Evolutionary conservation across 140 eudicot genomes (phyloP).

Genomic region (Senecio squalidus): DNA sequence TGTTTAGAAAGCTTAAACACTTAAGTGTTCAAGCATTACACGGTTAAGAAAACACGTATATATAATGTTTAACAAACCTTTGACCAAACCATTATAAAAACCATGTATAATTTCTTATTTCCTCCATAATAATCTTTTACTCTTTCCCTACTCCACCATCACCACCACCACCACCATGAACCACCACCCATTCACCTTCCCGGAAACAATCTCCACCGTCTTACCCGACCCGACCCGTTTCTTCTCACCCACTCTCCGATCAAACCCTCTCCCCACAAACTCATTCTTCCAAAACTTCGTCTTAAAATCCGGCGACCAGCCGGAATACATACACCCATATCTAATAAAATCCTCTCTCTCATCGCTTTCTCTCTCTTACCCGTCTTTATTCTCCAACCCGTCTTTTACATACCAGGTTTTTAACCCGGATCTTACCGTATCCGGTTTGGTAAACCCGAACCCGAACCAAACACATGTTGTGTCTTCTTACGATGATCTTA

Average conservation of each 20-base stretch:
- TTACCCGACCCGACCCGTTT: conserved; percentile 67
- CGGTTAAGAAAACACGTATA: no score
- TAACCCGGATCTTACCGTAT: conserved; percentile 60
- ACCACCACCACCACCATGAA: conserved; percentile 36
- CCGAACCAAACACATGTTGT: conserved; percentile 47
- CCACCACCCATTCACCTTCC: conserved; percentile 60
- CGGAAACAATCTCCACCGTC: conserved; percentile 55
- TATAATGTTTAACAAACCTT: no score
- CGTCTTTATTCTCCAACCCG: conserved; percentile 49
- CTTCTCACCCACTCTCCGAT: conserved; percentile 67
- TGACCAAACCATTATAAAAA: no score
- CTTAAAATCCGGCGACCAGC: conserved; percentile 78
- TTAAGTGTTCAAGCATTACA: no score
- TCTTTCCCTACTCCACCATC: no score
- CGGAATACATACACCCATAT: conserved; percentile 88
- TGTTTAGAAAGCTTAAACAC: no score
- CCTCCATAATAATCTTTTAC: no score
- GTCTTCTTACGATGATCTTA: conserved; percentile 56
- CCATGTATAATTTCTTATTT: no score
- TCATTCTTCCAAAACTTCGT: conserved; percentile 81
- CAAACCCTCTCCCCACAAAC: conserved; percentile 87
- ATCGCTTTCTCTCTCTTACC: conserved; percentile 63
- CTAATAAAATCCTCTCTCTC: conserved; percentile 60
- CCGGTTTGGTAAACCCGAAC: conserved; percentile 40
- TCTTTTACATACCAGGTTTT: conserved; percentile 57